A percentile compares a stretch with the other conserved stretches of the same genome.
Conservation (phyloP, 768 basidiomycete genomes). For the Macrolepiota fuliginosa region DNA sequence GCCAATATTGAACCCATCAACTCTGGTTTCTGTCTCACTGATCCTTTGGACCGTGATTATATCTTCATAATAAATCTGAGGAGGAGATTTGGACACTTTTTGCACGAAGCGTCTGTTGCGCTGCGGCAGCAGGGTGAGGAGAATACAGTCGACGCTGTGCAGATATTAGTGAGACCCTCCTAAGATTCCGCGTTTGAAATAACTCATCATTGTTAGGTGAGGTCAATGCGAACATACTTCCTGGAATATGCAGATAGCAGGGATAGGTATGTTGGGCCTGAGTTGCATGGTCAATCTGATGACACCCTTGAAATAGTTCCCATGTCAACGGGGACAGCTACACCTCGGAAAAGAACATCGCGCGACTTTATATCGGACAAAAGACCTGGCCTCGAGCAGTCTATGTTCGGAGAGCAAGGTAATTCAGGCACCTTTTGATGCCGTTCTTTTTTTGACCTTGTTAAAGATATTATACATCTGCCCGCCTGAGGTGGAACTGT, state of each 20-base stretch:
- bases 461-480: constrained; percentile 59
- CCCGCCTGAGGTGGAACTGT: constrained; percentile 69
- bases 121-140: constrained; percentile 74
- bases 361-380: constrained; percentile 66
- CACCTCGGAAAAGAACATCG: constrained; percentile 59
- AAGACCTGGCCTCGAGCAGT: constrained; percentile 77
- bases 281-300: background rate
- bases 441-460: constrained; percentile 1
- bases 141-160: constrained; percentile 79
- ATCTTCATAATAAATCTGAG: constrained; percentile 57
- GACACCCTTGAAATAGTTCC: constrained; percentile 36
- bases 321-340: constrained; percentile 57
- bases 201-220: constrained; percentile 39
- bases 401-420: constrained; percentile 67
- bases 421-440: constrained; percentile 15
- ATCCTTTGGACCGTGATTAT: constrained; percentile 63
- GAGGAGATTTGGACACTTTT: constrained; percentile 61
- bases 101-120: constrained; percentile 68
- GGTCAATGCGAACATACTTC: constrained; percentile 69
- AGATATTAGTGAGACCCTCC: constrained; percentile 53
- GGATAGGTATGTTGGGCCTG: constrained; percentile 35
- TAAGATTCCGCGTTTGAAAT: background rate
- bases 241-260: constrained; percentile 73
- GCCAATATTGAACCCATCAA: constrained; percentile 57
- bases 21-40: constrained; percentile 65